These are phyloP conservation scores for Serendipita sp. DNA, from an alignment of 768 basidiomycete species.

Conservation along the genomic window DNA sequence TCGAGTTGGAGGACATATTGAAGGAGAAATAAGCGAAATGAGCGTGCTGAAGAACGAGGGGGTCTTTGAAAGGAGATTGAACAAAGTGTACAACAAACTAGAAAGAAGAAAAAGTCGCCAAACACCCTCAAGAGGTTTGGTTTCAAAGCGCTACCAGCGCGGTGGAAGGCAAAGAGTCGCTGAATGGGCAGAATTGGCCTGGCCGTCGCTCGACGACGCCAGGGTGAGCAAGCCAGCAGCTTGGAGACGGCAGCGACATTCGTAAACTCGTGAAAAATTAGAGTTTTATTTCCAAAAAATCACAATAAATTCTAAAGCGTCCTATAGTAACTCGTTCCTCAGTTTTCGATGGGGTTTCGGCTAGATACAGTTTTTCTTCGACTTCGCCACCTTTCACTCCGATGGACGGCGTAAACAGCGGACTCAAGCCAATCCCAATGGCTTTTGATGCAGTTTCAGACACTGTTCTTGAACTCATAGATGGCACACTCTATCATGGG, in stretches of 20 bases:
- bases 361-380: too few species aligned
- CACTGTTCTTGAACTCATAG: constrained; percentile 73
- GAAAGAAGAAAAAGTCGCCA: background rate
- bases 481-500: constrained; percentile 77
- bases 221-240: too few species aligned
- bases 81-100: background rate
- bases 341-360: too few species aligned
- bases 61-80: background rate
- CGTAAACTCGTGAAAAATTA: too few species aligned
- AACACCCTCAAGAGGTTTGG: too few species aligned
- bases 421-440: background rate
- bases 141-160: background rate
- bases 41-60: background rate
- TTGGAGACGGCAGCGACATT: too few species aligned
- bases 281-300: too few species aligned
- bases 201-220: too few species aligned
- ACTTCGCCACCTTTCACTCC: background rate
- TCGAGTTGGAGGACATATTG: background rate
- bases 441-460: constrained; percentile 20
- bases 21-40: background rate
- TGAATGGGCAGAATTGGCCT: too few species aligned
- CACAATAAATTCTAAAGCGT: too few species aligned
- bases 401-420: background rate
- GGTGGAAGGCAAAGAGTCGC: background rate
- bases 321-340: too few species aligned